Evolutionary conservation across 192 early-diverging fungal species (phyloP).

Genomic region (Umbelopsis sp.): DNA sequence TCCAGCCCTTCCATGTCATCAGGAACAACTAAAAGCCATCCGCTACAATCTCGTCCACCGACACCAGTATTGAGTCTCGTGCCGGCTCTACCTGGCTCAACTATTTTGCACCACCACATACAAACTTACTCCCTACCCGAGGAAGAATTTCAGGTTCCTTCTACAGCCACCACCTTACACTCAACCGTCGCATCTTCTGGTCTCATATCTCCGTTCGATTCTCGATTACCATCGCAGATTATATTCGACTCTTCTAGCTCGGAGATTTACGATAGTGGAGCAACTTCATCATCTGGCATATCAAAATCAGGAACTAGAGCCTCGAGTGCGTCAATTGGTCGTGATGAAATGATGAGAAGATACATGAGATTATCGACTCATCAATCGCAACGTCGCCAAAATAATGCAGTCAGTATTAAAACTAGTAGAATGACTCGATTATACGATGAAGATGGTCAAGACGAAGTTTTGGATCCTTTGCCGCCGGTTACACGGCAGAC

Average conservation of each 20-base stretch:
- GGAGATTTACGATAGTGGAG: conserved; percentile 1
- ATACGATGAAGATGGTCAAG: conserved; percentile 38
- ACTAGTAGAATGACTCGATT: conserved; percentile 32
- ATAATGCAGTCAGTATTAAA: neutral
- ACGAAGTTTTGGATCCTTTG: conserved; percentile 30
- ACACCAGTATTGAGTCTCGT: conserved; percentile 33
- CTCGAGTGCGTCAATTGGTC: conserved; percentile 15
- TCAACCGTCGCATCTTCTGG: conserved; percentile 34
- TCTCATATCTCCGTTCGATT: conserved; percentile 20
- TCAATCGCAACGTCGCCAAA: neutral
- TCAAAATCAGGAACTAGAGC: neutral
- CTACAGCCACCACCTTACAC: conserved; percentile 20
- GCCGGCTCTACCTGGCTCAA: conserved; percentile 32
- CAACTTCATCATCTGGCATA: conserved; percentile 10
- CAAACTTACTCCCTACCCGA: conserved; percentile 17
- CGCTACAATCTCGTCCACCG: conserved; percentile 29
- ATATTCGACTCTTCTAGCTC: neutral
- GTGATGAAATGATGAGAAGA: conserved; percentile 11
- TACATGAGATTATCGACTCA: neutral
- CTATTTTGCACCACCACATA: conserved; percentile 22
- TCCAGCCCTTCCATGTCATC: conserved; percentile 26
- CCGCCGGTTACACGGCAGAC: neutral
- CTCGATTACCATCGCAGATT: neutral
- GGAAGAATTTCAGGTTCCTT: conserved; percentile 24
- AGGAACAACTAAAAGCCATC: conserved; percentile 19